These are phyloP conservation scores for Lactifluus rugatus DNA, from an alignment of 768 basidiomycete species.

Conservation along the genomic window DNA sequence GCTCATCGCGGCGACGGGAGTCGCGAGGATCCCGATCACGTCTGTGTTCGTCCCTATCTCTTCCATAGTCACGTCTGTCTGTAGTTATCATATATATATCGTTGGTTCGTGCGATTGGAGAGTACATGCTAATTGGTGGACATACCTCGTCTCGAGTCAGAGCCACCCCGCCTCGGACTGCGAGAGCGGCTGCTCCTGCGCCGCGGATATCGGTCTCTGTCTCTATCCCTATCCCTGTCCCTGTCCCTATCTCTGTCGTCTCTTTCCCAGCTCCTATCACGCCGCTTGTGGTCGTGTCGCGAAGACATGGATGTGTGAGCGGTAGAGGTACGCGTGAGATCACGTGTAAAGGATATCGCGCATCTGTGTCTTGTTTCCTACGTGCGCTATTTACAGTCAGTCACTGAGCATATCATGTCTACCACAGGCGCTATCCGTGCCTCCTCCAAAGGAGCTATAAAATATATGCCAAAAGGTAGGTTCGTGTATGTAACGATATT, in stretches of 20 bases:
- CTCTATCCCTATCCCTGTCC: slow-evolving; percentile 16
- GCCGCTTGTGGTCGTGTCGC: slow-evolving; percentile 25
- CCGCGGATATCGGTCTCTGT: slow-evolving; percentile 16
- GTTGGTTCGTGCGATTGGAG: background rate
- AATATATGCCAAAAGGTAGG: background rate
- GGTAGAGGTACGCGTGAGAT: background rate
- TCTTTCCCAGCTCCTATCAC: slow-evolving; percentile 26
- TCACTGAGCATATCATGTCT: background rate
- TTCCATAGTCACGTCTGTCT: slow-evolving; percentile 17
- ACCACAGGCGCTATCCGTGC: background rate
- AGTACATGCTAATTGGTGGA: background rate
- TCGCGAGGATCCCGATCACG: slow-evolving; percentile 16
- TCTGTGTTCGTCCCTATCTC: slow-evolving; percentile 15
- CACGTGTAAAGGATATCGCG: background rate
- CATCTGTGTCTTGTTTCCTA: too few relatives aligned
- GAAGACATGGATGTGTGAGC: slow-evolving; percentile 24
- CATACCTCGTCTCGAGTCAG: slow-evolving; percentile 18
- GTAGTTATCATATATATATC: background rate
- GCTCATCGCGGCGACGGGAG: slow-evolving; percentile 18
- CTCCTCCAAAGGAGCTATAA: background rate
- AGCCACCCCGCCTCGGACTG: slow-evolving; percentile 18
- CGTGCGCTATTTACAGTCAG: too few relatives aligned
- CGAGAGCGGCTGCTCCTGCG: slow-evolving; percentile 21
- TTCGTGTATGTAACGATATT: too few relatives aligned
- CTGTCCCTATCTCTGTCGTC: slow-evolving; percentile 21